A percentile compares a stretch with the other conserved stretches of the same genome.
These are phyloP conservation scores for Colletotrichum spinosum DNA, from an alignment of 2,329 filamentous ascomycete species.

Conservation along the genomic window DNA sequence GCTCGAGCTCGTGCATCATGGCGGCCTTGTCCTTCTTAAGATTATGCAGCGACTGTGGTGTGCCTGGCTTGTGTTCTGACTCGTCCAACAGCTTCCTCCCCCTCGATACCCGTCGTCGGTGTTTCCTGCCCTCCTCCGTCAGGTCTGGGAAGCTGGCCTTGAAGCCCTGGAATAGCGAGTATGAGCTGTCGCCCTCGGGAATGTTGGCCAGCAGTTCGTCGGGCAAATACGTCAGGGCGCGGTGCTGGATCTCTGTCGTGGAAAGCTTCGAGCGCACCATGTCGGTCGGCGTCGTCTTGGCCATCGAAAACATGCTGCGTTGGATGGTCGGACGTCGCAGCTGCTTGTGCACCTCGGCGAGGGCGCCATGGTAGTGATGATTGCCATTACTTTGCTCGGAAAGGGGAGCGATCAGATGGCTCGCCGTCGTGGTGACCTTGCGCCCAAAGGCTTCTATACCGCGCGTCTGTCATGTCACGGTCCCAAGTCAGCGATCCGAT, in stretches of 20 bases:
- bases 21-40: constrained; percentile 84
- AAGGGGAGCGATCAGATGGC: constrained; percentile 83
- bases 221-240: constrained; percentile 86
- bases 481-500: constrained; percentile 33
- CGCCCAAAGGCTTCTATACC: constrained; percentile 92
- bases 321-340: constrained; percentile 86
- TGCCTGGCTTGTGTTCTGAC: constrained; percentile 63
- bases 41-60: constrained; percentile 75
- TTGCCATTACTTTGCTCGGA: constrained; percentile 61
- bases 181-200: constrained; percentile 85
- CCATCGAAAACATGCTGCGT: constrained; percentile 90
- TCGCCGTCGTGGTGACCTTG: constrained; percentile 94
- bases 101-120: constrained; percentile 77
- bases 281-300: constrained; percentile 92
- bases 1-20: constrained; percentile 87
- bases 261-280: constrained; percentile 93
- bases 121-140: constrained; percentile 77
- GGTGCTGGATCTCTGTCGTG: constrained; percentile 91
- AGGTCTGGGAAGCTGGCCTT: constrained; percentile 85
- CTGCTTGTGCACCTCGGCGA: constrained; percentile 91
- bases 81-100: constrained; percentile 82
- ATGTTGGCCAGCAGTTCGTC: constrained; percentile 92
- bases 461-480: constrained; percentile 71
- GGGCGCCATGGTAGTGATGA: constrained; percentile 80
- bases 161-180: constrained; percentile 97